These are phyloP conservation scores for Priceomyces fermenticarens DNA, from an alignment of 805 yeast species.

Conservation along the genomic window DNA sequence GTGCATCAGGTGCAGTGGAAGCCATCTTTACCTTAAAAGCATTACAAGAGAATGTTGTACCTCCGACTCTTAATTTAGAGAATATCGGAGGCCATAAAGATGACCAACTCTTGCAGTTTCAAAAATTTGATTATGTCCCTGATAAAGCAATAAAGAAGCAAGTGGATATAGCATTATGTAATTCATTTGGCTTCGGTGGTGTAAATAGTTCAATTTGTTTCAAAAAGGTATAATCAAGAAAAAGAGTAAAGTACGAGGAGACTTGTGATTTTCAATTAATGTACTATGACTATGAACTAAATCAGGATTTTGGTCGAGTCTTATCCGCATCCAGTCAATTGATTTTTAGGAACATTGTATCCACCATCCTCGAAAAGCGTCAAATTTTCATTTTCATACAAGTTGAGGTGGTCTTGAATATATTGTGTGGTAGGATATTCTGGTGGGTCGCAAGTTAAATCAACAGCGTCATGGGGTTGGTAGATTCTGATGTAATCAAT, in stretches of 20 bases:
- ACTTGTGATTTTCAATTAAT: too few species aligned
- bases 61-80: conserved; percentile 78
- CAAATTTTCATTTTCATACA: conserved; percentile 65
- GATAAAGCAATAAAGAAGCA: conserved; percentile 36
- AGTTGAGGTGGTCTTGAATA: conserved; percentile 64
- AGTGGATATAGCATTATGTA: conserved; percentile 65
- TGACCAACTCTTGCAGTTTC: conserved; percentile 40
- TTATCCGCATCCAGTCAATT: conserved; percentile 21
- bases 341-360: conserved; percentile 44
- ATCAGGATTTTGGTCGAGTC: too few species aligned
- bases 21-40: conserved; percentile 76
- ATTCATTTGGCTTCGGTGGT: conserved; percentile 98
- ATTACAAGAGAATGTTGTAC: conserved; percentile 52
- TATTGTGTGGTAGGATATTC: conserved; percentile 85
- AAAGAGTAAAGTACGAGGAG: background rate
- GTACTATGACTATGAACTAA: too few species aligned
- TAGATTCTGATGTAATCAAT: conserved; percentile 51
- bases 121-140: conserved; percentile 57
- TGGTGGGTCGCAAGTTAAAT: conserved; percentile 80
- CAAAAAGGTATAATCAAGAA: conserved; percentile 12
- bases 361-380: conserved; percentile 81
- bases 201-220: conserved; percentile 77
- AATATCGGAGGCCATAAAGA: conserved; percentile 47
- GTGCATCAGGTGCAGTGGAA: conserved; percentile 96
- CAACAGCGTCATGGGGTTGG: conserved; percentile 66